Evolutionary conservation across 108 stramenopile genomes (phyloP), one percentile per base, ranked within the genome.

Genomic region (Seminavis robusta): DNA sequence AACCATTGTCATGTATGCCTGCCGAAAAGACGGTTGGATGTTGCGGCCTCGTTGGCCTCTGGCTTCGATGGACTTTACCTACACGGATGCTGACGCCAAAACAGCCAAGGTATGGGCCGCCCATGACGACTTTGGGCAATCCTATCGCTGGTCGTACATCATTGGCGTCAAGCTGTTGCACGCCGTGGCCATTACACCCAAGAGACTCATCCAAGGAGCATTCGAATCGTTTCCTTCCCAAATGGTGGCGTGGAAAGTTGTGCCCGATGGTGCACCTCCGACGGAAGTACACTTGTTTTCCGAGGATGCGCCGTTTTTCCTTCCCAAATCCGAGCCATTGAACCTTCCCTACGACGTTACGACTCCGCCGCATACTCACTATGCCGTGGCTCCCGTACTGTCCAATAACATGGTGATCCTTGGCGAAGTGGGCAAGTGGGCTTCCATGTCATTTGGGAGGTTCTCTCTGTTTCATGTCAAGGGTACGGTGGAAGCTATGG

Each of bases 381-480:
- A 16, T 30, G 42, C 28, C n/a, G 21, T 17, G 3, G 56, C 56
- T 13, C 56, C 56, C 7, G 42, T 57, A 3, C 56, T 57, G 17
- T 41, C 56, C 10, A 57, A 44, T 31, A 41, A 41, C 17, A 44
- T 57, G 56, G 56, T 33, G 6, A 29, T 57, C 19, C 56, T 57
- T 27, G 56, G 56, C 4, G 56, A 57, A 19, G 20, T 21, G 20
- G 6, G 30, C 4, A 57, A 57, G 21, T 57, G 56, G 56, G 56
- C 56, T n/a, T 43, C 56, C 42, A 57, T 57, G 56, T 57, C 56
- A 6, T 44, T 44, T 47, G 45, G 56, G 10, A 39, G 56, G 10
- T 13, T 57, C 8, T 7, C 3, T 10, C 17, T 13, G 6, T 10
- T 57, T 3, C 26, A 17, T 3, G 56, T 36, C 6, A 44, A 21